Evolutionary conservation across 148 eudicot species (phyloP), one percentile per base, ranked within the genome.

Genomic region (Diospyros kaki): DNA sequence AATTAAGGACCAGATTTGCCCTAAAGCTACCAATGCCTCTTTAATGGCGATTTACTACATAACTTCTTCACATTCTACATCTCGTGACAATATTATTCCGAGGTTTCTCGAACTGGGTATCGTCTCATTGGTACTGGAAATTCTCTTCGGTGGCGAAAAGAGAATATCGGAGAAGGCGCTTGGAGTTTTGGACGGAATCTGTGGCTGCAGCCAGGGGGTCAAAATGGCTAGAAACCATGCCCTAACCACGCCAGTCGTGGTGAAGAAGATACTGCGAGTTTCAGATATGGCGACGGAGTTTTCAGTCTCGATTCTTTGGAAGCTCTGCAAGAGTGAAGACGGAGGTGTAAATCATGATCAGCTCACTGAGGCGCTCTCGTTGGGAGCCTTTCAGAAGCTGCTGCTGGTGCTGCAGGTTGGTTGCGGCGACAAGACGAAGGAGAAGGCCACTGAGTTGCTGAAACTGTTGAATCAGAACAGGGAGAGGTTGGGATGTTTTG

Each of bases 341-440:
- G 84, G 78, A 9, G 59, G n/a, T 42, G 82, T 28, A 28, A 28
- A 28, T 28, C 28, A 9, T 18, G 66, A 48, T 43, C 18, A 56
- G 59, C 9, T 82, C 52, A 70, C 73, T 40, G 92, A 89, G 69
- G 92, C 92, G n/a, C 58, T 84, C 63, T 78, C 80, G 67, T 73
- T 79, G 52, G 88, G 88, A 8, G 83, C 77, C 5, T 89, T 89
- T 59, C 88, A 89, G 76, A 89, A 89, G 78, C 78, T 89, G 7
- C 70, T 89, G 85, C 71, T 89, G 48, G 80, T 85, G 50, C 62
- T 89, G 44, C 92, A 89, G 61, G 82, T 86, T 50, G 88, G 88
- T 2, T 82, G 92, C 68, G 83, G 80, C 18, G 88, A 83, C 53
- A 75, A 52, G 63, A 83, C 87, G 2, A 89, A 86, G 77, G 82